Base-by-base conservation (phyloP, 2,329 filamentous ascomycete genomes). In the Rutstroemia sydowiana region DNA sequence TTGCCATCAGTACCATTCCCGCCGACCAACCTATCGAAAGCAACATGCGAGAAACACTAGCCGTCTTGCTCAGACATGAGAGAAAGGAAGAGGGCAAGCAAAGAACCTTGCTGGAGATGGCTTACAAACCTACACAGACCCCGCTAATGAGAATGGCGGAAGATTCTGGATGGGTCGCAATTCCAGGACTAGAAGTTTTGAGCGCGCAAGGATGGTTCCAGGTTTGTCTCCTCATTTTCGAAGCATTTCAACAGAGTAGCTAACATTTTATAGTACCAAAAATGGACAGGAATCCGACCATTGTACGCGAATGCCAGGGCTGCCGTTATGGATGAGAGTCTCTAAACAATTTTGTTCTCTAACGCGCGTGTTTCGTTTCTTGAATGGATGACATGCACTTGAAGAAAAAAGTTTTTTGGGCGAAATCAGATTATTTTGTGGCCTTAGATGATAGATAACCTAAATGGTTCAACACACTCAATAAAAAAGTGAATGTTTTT, bases 191-290 rank as follows among this genome's bases (percentile, higher is more conserved):
- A 36, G 93, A 98, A 69, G 90, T 93, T 28, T 75, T 98, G 51
- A 83, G 90, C 55, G 88, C 87, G 5, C 93, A 98, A 70, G 93
- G 81, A n/a, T 84, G 79, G 74, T 87, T 91, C 71, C 92, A 95
- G 76, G 84, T 88, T 75, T 65, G 78, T 73, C 37, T 18, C 30
- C 26, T n/a, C 20, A 11, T 11, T 18, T 23, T 11, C 18, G 32
- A 54, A 61, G 57, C 61, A 63, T 62, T 54, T 61, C 54, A 43
- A 20, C 23, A 20, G 28, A 45, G 20, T 28, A 23, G 32, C 41
- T 51, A 45, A 51, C 9, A 8, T 21, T 3, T 21, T 1, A 14
- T 60, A 88, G 82, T 92, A 89, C 69, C 78, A 88, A 70, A 77
- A 85, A 51, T 95, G 90, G 90, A 95, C 88, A 1, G 88, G 81